These are phyloP conservation scores for Aspergillus cavernicola DNA, from an alignment of 495 filamentous ascomycete genomes.

Conservation along the genomic window DNA sequence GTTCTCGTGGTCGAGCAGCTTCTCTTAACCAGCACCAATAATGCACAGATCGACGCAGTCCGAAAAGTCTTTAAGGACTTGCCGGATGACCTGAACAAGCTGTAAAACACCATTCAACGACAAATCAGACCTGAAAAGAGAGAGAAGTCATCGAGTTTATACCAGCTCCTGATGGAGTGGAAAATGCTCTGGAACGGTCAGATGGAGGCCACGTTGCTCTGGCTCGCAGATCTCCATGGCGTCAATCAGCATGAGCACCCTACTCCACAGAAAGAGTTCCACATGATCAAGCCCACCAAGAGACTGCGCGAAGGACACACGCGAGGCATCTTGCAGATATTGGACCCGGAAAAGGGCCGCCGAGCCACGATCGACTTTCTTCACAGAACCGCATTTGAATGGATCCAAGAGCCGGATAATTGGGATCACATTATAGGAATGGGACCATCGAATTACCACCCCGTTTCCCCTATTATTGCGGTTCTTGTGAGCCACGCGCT, in stretches of 20 bases:
- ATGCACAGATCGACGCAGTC: neutral
- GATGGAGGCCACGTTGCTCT: neutral
- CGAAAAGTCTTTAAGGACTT: neutral
- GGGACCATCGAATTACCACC: neutral
- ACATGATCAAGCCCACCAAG: neutral
- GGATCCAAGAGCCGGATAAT: neutral
- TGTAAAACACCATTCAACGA: neutral
- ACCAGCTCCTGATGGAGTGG: neutral
- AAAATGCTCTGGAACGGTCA: neutral
- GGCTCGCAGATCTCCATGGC: neutral
- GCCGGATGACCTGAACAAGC: neutral
- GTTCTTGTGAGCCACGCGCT: neutral
- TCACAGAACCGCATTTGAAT: neutral
- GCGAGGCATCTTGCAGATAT: neutral
- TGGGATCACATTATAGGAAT: neutral
- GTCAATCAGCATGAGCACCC: neutral
- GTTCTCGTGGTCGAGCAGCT: neutral
- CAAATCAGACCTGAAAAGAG: neutral
- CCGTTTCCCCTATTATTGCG: neutral
- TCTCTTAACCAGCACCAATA: neutral
- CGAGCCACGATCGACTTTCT: neutral
- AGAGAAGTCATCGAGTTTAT: neutral
- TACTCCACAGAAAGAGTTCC: neutral
- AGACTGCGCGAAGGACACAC: neutral
- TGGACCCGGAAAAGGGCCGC: neutral